These are phyloP conservation scores for Conringia planisiliqua DNA, from an alignment of 345 rosid genomes.

Conservation along the genomic window DNA sequence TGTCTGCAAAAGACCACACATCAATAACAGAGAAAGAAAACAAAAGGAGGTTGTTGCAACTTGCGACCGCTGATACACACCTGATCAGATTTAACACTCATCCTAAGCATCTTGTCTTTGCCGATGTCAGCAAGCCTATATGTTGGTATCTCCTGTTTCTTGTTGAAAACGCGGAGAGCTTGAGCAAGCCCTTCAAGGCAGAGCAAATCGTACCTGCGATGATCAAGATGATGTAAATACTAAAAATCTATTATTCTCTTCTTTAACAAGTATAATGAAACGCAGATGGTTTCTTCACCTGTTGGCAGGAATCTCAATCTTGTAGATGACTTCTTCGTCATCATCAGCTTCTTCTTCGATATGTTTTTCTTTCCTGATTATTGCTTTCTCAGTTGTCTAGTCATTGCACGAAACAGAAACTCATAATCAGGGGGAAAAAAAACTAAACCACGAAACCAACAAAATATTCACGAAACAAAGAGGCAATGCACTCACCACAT, in stretches of 20 bases:
- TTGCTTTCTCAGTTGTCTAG: constrained; percentile 68
- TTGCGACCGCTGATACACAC: constrained; percentile 35
- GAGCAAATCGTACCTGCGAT: constrained; percentile 77
- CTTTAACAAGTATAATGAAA: not conserved
- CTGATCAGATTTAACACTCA: constrained; percentile 66
- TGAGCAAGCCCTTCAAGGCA: constrained; percentile 97
- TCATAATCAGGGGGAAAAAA: not conserved
- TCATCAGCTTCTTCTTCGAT: constrained; percentile 46
- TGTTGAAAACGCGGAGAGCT: constrained; percentile 79
- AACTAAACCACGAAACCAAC: not conserved
- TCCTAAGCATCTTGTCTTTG: constrained; percentile 52
- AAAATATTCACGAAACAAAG: not conserved
- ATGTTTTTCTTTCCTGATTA: constrained; percentile 79
- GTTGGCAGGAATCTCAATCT: constrained; percentile 88
- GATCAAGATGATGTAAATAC: not conserved
- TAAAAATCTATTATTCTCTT: not conserved
- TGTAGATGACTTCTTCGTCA: constrained; percentile 76
- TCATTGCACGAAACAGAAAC: not conserved
- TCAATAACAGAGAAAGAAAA: not conserved
- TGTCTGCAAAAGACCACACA: constrained; percentile 45
- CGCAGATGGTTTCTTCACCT: constrained; percentile 36
- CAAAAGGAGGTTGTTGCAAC: not conserved
- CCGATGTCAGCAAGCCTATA: constrained; percentile 43
- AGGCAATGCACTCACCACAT: constrained; percentile 57
- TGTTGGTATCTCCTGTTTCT: constrained; percentile 55